These are phyloP conservation scores for Aspergillus campestris DNA, from an alignment of 495 filamentous ascomycete genomes.

Conservation along the genomic window DNA sequence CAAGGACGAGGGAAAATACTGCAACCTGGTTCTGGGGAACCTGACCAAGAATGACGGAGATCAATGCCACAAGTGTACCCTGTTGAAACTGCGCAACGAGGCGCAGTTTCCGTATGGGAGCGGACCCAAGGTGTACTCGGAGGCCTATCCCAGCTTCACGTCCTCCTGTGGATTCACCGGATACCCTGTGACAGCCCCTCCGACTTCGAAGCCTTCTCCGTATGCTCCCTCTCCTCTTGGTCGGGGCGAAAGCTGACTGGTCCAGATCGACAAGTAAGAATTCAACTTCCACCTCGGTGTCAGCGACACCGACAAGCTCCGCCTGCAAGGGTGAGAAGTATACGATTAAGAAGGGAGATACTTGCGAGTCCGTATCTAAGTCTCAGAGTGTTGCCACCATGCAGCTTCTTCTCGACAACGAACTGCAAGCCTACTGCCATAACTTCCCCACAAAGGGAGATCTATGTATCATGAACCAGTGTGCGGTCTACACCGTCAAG, in stretches of 20 bases:
- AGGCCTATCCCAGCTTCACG: neutral
- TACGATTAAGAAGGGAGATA: constrained; percentile 1
- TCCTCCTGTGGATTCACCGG: constrained; percentile 2
- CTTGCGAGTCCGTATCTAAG: neutral
- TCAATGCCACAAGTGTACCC: neutral
- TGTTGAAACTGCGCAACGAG: neutral
- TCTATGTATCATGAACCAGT: neutral
- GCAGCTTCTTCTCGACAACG: neutral
- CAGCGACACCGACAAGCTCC: neutral
- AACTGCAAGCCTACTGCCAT: neutral
- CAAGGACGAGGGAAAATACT: neutral
- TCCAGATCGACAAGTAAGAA: too few species aligned
- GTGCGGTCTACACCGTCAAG: neutral
- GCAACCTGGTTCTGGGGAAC: constrained; percentile 1
- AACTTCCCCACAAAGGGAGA: neutral
- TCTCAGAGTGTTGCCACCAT: neutral
- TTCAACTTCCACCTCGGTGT: too few species aligned
- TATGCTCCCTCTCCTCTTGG: too few species aligned
- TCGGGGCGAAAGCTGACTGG: too few species aligned
- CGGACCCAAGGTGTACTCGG: neutral
- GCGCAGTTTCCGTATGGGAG: constrained; percentile 2
- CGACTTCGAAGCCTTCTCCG: neutral
- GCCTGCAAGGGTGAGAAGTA: neutral
- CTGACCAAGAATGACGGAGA: neutral
- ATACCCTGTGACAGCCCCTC: neutral